A percentile compares a stretch with the other conserved stretches of the same genome.
phyloP scores from a whole-genome alignment of 2,329 filamentous ascomycete species.

The Pleurostoma richardsiae region DNA sequence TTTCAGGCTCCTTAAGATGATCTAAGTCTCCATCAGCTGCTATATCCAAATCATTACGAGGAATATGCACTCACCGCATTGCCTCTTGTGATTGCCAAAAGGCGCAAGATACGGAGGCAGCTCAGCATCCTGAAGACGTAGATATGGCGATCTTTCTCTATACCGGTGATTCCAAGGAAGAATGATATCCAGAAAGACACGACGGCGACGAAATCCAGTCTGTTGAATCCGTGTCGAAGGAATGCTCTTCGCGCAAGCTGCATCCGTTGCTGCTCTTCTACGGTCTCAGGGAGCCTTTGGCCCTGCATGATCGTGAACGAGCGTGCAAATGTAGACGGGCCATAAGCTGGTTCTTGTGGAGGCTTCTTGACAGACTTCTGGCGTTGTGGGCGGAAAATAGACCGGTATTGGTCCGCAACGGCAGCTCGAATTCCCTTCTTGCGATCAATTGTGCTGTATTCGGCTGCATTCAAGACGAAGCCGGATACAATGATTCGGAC shows the following conservation, averaged over 20 bases:
- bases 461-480: constrained; percentile 81
- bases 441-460: constrained; percentile 88
- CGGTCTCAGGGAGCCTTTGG: constrained; percentile 54
- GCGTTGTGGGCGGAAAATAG: constrained; percentile 76
- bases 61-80: constrained; percentile 63
- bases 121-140: constrained; percentile 96
- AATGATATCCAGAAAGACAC: constrained; percentile 95
- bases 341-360: constrained; percentile 33
- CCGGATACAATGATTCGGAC: constrained; percentile 89
- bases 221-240: constrained; percentile 90
- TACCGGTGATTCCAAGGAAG: constrained; percentile 60
- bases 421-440: constrained; percentile 69
- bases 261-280: constrained; percentile 73
- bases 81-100: constrained; percentile 88
- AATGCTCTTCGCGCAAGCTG: constrained; percentile 89
- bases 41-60: background rate
- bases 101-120: constrained; percentile 83
- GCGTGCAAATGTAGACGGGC: constrained; percentile 64
- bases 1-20: constrained; percentile 91
- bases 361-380: constrained; percentile 59
- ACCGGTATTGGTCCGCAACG: constrained; percentile 69
- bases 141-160: constrained; percentile 67
- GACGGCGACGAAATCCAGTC: constrained; percentile 90
- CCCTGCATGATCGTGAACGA: constrained; percentile 74
- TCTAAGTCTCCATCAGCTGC: constrained; percentile 37